phyloP scores from a whole-genome alignment of 2,329 filamentous ascomycete genomes.

The Exophiala xenobiotica region DNA sequence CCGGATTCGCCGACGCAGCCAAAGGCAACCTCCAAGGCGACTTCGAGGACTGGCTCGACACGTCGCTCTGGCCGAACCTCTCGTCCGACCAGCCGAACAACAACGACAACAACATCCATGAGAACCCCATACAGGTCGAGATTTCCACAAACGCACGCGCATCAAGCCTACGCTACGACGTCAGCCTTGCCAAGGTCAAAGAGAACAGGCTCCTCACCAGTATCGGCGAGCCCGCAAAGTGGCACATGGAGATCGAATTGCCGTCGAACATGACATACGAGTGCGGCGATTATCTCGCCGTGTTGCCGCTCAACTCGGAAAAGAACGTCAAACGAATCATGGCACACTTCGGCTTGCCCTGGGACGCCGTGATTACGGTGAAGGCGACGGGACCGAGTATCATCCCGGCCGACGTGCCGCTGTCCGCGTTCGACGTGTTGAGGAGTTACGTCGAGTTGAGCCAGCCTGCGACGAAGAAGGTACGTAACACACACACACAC shows the following conservation, averaged over 20 bases:
- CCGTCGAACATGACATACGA: slow-evolving; percentile 62
- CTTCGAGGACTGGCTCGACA: slow-evolving; percentile 67
- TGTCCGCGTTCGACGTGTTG: slow-evolving; percentile 66
- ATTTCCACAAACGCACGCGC: slow-evolving; percentile 55
- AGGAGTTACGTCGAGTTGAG: slow-evolving; percentile 70
- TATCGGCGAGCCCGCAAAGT: slow-evolving; percentile 55
- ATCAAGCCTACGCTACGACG: slow-evolving; percentile 60
- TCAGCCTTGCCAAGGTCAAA: slow-evolving; percentile 60
- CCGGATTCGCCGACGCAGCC: slow-evolving; percentile 60
- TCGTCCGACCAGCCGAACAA: slow-evolving; percentile 39
- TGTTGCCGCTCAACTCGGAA: slow-evolving; percentile 65
- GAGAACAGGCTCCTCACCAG: slow-evolving; percentile 53
- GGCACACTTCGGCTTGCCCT: slow-evolving; percentile 62
- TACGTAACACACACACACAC: too few species aligned
- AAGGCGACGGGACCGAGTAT: slow-evolving; percentile 49
- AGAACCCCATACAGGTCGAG: too few species aligned
- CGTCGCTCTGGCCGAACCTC: slow-evolving; percentile 48
- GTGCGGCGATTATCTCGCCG: slow-evolving; percentile 69
- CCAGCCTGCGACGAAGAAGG: slow-evolving; percentile 69
- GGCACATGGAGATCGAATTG: slow-evolving; percentile 63
- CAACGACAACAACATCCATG: slow-evolving; percentile 30
- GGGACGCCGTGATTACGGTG: slow-evolving; percentile 67
- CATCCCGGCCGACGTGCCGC: slow-evolving; percentile 46
- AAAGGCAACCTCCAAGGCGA: slow-evolving; percentile 65
- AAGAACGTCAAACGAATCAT: slow-evolving; percentile 60